A percentile compares a stretch with the other conserved stretches of the same genome.
Evolutionary conservation across 257 asterid species (phyloP).

Genomic region (Nicotiana knightiana): DNA sequence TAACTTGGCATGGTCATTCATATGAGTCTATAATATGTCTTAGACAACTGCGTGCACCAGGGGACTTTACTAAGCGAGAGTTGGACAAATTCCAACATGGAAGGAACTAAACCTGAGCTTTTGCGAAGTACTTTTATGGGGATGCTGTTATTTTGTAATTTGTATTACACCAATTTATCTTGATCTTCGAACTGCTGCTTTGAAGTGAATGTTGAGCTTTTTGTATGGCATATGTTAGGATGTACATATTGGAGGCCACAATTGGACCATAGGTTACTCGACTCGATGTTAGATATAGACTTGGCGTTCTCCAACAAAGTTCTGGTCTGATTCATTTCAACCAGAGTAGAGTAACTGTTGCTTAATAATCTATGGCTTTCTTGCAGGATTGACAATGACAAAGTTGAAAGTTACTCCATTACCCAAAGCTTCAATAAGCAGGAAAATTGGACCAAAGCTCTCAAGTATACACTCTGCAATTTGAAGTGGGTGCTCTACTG

Average conservation of each 20-base stretch:
- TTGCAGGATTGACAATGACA: conserved; percentile 92
- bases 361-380: background rate
- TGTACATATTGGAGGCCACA: background rate
- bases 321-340: background rate
- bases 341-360: background rate
- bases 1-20: background rate
- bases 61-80: background rate
- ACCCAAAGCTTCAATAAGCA: conserved; percentile 93
- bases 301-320: background rate
- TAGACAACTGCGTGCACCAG: background rate
- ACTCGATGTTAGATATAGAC: background rate
- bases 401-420: conserved; percentile 80
- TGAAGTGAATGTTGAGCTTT: background rate
- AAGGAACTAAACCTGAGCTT: background rate
- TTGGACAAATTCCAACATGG: background rate
- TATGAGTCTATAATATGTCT: background rate
- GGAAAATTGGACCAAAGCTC: conserved; percentile 98
- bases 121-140: background rate
- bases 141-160: background rate
- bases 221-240: background rate
- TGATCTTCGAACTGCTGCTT: background rate
- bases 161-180: background rate
- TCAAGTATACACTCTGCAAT: conserved; percentile 91
- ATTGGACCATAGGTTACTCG: background rate
- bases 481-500: conserved; percentile 97